phyloP scores from a whole-genome alignment of 768 basidiomycete genomes.

The Mrakia gelida region DNA sequence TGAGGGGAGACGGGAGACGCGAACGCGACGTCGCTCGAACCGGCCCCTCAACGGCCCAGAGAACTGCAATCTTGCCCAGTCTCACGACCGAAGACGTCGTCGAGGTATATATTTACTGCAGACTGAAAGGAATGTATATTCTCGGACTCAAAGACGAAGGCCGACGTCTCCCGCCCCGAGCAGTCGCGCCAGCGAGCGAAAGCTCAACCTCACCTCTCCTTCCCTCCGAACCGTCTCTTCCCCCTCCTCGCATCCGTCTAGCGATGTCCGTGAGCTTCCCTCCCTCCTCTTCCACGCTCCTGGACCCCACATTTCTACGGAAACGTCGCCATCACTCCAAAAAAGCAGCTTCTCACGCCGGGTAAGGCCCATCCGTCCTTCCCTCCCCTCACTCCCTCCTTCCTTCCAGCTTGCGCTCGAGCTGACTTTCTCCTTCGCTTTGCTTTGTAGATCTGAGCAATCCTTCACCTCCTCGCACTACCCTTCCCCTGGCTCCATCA shows the following conservation, averaged over 20 bases:
- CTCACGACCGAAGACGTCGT: too few species aligned
- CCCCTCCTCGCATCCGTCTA: neutral
- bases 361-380: neutral
- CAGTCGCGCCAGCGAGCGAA: neutral
- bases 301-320: neutral
- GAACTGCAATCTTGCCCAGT: too few species aligned
- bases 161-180: too few species aligned
- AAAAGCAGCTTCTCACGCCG: neutral
- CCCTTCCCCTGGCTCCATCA: neutral
- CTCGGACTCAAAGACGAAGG: too few species aligned
- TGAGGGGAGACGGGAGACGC: too few species aligned
- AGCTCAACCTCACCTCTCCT: neutral
- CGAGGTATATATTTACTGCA: too few species aligned
- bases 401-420: too few species aligned
- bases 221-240: neutral
- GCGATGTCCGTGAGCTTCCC: constrained; percentile 5
- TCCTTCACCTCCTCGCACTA: constrained; percentile 7
- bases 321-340: neutral
- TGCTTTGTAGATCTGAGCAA: neutral
- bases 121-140: too few species aligned
- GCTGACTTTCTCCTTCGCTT: neutral
- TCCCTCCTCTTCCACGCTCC: neutral
- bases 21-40: too few species aligned
- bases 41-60: too few species aligned
- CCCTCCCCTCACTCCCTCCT: too few species aligned